phyloP scores from a whole-genome alignment of 495 filamentous ascomycete genomes.

The Aspergillus funiculosus region DNA sequence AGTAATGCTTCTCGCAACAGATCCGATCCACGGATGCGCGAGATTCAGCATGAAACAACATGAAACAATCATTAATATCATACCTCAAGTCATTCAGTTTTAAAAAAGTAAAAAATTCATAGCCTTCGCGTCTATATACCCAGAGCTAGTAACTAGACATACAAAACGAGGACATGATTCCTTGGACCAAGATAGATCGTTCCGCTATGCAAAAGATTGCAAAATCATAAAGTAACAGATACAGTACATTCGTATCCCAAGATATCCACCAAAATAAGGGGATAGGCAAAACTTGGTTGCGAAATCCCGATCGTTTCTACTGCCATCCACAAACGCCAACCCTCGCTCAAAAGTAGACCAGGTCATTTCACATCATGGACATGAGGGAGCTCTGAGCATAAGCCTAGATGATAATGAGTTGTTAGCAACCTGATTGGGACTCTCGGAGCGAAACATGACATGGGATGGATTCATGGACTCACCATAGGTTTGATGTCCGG shows the following conservation, averaged over 20 bases:
- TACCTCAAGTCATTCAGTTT: constrained; percentile 2
- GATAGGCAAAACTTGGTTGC: background rate
- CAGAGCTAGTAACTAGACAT: too few relatives aligned
- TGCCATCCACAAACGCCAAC: constrained; percentile 13
- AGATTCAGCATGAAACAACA: background rate
- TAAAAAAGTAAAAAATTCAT: background rate
- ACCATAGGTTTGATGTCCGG: constrained; percentile 94
- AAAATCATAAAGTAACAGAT: constrained; percentile 17
- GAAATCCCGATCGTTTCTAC: constrained; percentile 1
- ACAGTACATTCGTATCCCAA: constrained; percentile 17
- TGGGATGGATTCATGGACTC: constrained; percentile 23
- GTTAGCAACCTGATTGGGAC: background rate
- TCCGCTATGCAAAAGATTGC: constrained; percentile 25
- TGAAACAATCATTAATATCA: too few relatives aligned
- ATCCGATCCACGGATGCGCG: background rate
- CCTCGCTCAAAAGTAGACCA: constrained; percentile 18
- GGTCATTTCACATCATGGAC: constrained; percentile 49
- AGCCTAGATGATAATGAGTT: constrained; percentile 42
- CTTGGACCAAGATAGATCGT: constrained; percentile 10
- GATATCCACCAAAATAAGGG: constrained; percentile 7
- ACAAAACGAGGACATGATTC: constrained; percentile 2
- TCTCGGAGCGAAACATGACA: too few relatives aligned
- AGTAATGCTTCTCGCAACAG: background rate
- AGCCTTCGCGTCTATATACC: too few relatives aligned
- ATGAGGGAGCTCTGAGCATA: constrained; percentile 77